phyloP scores from a whole-genome alignment of 2,329 filamentous ascomycete species.

The Exophiala sp. region DNA sequence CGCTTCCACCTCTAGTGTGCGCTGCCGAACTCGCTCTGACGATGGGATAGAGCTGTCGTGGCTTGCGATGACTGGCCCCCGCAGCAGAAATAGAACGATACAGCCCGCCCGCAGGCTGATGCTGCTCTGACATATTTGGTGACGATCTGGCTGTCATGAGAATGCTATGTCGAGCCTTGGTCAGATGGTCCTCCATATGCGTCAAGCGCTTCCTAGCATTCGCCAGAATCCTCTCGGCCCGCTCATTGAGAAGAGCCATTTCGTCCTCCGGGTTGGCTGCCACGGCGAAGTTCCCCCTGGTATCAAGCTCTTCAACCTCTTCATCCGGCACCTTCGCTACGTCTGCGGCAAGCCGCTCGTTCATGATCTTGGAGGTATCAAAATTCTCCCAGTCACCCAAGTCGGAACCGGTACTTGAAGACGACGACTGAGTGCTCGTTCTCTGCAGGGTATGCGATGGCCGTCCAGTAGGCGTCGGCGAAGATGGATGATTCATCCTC shows the following conservation, averaged over 20 bases:
- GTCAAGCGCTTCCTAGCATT: conserved; percentile 87
- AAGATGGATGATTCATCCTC: conserved; percentile 9
- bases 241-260: conserved; percentile 68
- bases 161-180: conserved; percentile 66
- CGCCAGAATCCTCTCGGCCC: conserved; percentile 83
- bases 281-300: conserved; percentile 34
- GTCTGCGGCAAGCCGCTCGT: conserved; percentile 26
- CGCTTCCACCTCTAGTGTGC: conserved; percentile 40
- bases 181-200: conserved; percentile 88
- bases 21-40: conserved; percentile 31
- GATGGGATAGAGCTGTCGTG: conserved; percentile 26
- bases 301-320: conserved; percentile 31
- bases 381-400: conserved; percentile 30
- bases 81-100: conserved; percentile 39
- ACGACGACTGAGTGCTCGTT: conserved; percentile 48
- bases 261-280: conserved; percentile 53
- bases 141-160: conserved; percentile 48
- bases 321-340: conserved; percentile 27
- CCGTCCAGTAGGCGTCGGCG: conserved; percentile 15
- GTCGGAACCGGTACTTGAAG: conserved; percentile 29
- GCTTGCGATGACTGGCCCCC: conserved; percentile 22
- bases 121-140: conserved; percentile 40
- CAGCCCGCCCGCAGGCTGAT: conserved; percentile 38
- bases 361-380: conserved; percentile 27
- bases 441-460: conserved; percentile 33